A percentile compares a stretch with the other conserved stretches of the same genome.
Conservation (phyloP, 78 protist genomes). For the Dictyostelium brefeldianum region DNA sequence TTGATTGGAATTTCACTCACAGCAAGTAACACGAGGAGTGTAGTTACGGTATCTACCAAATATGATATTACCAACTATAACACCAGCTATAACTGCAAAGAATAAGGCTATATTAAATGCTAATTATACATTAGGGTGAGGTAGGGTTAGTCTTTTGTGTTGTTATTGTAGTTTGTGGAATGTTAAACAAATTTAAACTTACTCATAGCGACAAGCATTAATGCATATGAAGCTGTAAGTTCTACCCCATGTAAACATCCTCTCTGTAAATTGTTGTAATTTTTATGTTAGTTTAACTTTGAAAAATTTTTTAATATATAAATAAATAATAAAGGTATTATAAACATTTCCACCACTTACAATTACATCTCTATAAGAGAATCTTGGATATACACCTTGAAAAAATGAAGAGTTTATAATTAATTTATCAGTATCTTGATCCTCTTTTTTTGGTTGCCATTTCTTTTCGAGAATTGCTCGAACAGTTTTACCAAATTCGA, state of each 20-base stretch:
- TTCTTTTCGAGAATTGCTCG: slow-evolving; percentile 40
- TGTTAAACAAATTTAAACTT: not conserved
- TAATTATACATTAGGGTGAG: not conserved
- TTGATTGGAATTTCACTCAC: slow-evolving; percentile 11
- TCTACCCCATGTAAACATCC: slow-evolving; percentile 10
- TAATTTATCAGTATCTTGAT: not conserved
- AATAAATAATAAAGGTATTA: not conserved
- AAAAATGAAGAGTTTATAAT: not conserved
- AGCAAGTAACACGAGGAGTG: slow-evolving; percentile 64
- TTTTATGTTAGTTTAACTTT: too few relatives aligned
- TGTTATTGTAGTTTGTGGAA: too few relatives aligned
- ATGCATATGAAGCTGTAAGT: slow-evolving; percentile 32
- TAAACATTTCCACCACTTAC: not conserved
- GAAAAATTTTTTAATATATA: not conserved
- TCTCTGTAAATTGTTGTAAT: not conserved
- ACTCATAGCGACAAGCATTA: slow-evolving; percentile 68
- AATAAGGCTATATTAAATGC: slow-evolving; percentile 66
- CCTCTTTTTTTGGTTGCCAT: slow-evolving; percentile 32
- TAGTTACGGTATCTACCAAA: slow-evolving; percentile 67
- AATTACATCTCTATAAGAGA: slow-evolving; percentile 26
- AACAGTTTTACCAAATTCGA: slow-evolving; percentile 42
- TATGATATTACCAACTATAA: slow-evolving; percentile 39
- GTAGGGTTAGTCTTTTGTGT: too few relatives aligned
- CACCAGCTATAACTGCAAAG: slow-evolving; percentile 67
- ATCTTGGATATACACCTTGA: slow-evolving; percentile 12